Evolutionary conservation across 306 rosid genomes (phyloP), one percentile per base, ranked within the genome.

Genomic region (Sicyos edulis): DNA sequence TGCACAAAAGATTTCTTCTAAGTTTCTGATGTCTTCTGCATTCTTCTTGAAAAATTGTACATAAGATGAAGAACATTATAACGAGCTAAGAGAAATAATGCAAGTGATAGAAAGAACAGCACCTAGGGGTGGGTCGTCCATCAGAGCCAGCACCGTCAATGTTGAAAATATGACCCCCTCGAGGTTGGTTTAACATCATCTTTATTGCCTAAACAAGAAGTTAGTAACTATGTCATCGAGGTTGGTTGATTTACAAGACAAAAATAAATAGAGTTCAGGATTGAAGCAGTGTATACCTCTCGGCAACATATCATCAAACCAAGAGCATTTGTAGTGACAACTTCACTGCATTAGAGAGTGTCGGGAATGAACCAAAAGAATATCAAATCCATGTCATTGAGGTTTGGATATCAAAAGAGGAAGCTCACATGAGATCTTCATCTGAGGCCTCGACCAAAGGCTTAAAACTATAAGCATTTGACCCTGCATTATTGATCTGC

Each of bases 111-210:
- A 26, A 77, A 81, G 68, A 20, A 76, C 19, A 44, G 71, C 63
- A 92, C 96, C 98, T 88, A 2, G 98, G 98, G 50, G 98, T 92
- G 57, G 98, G 98, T 83, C 96, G 85, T 79, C 98, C 98, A 80
- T 92, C 96, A 22, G 98, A 90, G 84, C 96, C 98, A 13, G 98
- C 98, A 75, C 96, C 98, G 71, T 92, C 98, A 72, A 92, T 88
- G 82, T 90, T 92, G 87, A 92, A 92, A 74, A 92, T 78, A 82
- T 90, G 98, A 74, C 98, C 98, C 61, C 98, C 98, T 7, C 92
- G 85, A 68, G 88, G 88, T 77, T 92, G 96, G 82, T 77, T 82
- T 75, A 72, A 83, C 98, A 92, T 92, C 93, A 90, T 84, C 79
- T 88, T 90, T 65, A 92, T 90, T 79, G 96, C 98, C 98, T 92